A percentile compares a stretch with the other conserved stretches of the same genome.
Conservation (phyloP, 495 filamentous ascomycete species). For the Penicillium alfredii region DNA sequence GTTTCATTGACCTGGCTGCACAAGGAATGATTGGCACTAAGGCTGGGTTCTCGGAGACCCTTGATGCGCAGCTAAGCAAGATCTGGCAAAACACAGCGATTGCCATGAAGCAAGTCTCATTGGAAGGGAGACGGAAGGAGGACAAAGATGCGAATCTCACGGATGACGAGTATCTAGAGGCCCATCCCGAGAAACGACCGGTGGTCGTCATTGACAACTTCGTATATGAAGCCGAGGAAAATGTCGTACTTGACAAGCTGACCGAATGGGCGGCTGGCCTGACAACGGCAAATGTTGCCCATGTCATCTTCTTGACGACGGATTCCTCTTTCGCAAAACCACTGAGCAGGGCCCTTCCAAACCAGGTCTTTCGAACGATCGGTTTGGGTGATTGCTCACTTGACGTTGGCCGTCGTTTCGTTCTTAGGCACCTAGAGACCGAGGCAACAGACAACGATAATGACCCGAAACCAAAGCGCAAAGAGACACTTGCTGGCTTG, state of each 20-base stretch:
- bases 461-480: constrained; percentile 28
- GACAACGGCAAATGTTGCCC: constrained; percentile 85
- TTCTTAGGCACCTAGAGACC: constrained; percentile 71
- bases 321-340: constrained; percentile 87
- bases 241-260: constrained; percentile 81
- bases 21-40: constrained; percentile 93
- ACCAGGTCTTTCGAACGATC: constrained; percentile 83
- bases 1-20: constrained; percentile 82
- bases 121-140: constrained; percentile 60
- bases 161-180: constrained; percentile 86
- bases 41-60: constrained; percentile 88
- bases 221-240: constrained; percentile 63
- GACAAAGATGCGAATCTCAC: constrained; percentile 67
- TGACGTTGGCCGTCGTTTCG: constrained; percentile 80
- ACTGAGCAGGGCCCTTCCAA: constrained; percentile 79
- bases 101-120: constrained; percentile 70
- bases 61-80: constrained; percentile 86
- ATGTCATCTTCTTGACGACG: constrained; percentile 94
- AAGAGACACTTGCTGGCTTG: constrained; percentile 53
- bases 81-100: constrained; percentile 81
- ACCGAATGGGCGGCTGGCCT: constrained; percentile 86
- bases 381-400: constrained; percentile 78
- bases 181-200: constrained; percentile 76
- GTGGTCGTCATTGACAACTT: constrained; percentile 96
- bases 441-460: constrained; percentile 36